Evolutionary conservation across 78 protist genomes (phyloP).

Genomic region (Chrysochromulina parva): DNA sequence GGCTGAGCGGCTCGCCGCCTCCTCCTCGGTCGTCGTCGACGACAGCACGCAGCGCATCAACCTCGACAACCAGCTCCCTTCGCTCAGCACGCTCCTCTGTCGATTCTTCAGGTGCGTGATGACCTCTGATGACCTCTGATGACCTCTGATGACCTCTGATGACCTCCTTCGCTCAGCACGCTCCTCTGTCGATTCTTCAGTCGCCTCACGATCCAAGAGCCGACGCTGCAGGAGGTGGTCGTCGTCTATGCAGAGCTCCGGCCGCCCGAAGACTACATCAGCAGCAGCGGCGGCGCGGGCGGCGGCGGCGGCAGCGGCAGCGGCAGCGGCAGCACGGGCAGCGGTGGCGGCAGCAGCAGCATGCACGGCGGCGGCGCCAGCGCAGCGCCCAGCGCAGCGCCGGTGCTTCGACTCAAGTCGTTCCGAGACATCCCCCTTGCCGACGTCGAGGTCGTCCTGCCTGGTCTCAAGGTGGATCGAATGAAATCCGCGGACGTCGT

Average conservation of each 20-base stretch:
- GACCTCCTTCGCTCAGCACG: neutral
- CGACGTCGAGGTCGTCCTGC: slow-evolving; percentile 13
- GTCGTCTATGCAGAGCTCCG: neutral
- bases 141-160: too few relatives aligned
- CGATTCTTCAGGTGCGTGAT: neutral
- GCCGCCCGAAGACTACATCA: neutral
- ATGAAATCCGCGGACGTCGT: neutral
- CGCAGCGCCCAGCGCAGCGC: too few relatives aligned
- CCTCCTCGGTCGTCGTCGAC: too few relatives aligned
- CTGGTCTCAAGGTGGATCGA: neutral
- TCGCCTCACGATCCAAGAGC: neutral
- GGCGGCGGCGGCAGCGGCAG: too few relatives aligned
- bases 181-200: neutral
- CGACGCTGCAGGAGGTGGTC: neutral
- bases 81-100: neutral
- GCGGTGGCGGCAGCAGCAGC: too few relatives aligned
- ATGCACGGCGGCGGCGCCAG: too few relatives aligned
- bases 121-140: too few relatives aligned
- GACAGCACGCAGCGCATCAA: neutral
- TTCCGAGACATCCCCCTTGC: slow-evolving; percentile 1
- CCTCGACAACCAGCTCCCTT: neutral
- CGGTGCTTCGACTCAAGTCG: neutral
- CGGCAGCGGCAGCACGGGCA: too few relatives aligned
- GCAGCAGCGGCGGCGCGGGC: too few relatives aligned
- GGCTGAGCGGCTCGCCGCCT: neutral